These are phyloP conservation scores for Arxiozyma bovina DNA, from an alignment of 1,139 yeast genomes.

Conservation along the genomic window DNA sequence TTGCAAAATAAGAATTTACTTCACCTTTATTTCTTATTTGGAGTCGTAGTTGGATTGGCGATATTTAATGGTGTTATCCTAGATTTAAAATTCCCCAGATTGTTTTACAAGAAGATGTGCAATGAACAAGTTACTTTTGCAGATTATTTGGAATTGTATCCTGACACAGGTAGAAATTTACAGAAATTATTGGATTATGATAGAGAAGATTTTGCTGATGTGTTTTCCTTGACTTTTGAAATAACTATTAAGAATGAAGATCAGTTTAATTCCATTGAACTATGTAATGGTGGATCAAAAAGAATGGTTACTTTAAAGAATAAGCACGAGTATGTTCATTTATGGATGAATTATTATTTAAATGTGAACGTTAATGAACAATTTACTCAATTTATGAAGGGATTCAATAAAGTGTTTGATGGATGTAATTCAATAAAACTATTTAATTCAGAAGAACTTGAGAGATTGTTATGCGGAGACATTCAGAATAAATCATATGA, in stretches of 20 bases:
- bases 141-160: constrained; percentile 62
- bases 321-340: constrained; percentile 50
- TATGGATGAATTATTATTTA: constrained; percentile 53
- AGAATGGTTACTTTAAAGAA: constrained; percentile 49
- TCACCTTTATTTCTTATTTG: constrained; percentile 60
- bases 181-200: constrained; percentile 44
- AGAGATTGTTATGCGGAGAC: constrained; percentile 69
- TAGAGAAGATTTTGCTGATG: constrained; percentile 38
- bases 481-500: constrained; percentile 51
- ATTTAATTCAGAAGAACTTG: constrained; percentile 75
- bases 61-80: constrained; percentile 82
- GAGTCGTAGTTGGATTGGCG: constrained; percentile 81
- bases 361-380: constrained; percentile 46
- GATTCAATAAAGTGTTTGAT: constrained; percentile 60
- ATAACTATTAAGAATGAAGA: constrained; percentile 35
- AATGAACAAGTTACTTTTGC: constrained; percentile 46
- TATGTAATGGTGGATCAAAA: constrained; percentile 49
- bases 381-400: constrained; percentile 51
- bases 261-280: constrained; percentile 34
- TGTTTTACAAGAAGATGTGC: constrained; percentile 65
- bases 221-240: constrained; percentile 43
- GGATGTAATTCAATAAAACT: constrained; percentile 74
- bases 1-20: constrained; percentile 9
- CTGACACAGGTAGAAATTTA: constrained; percentile 54
- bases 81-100: constrained; percentile 68